A percentile compares a stretch with the other conserved stretches of the same genome.
Conservation (phyloP, 495 filamentous ascomycete species). For the Hyaloscypha bicolor region DNA sequence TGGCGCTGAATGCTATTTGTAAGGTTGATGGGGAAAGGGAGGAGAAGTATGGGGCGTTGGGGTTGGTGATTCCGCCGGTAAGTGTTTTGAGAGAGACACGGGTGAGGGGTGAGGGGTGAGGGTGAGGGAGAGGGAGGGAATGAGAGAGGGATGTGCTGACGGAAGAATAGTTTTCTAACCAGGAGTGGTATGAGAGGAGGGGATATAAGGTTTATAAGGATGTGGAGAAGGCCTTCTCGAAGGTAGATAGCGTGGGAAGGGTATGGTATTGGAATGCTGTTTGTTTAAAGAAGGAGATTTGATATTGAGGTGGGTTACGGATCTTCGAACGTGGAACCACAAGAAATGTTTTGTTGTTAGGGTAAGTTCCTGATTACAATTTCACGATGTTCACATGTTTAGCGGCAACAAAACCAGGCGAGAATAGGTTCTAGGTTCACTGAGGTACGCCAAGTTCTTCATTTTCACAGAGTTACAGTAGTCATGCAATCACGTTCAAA, state of each 20-base stretch:
- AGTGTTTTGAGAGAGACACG: conserved; percentile 11
- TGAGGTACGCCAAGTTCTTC: too few species aligned
- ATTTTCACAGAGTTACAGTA: background rate
- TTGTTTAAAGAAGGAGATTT: conserved; percentile 24
- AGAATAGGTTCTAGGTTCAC: background rate
- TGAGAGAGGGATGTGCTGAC: background rate
- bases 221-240: conserved; percentile 1
- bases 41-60: conserved; percentile 22
- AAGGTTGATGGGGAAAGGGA: conserved; percentile 30
- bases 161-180: conserved; percentile 33
- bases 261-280: conserved; percentile 16
- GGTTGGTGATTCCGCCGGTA: conserved; percentile 30
- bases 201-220: conserved; percentile 50
- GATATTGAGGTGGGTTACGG: background rate
- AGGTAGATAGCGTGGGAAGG: conserved; percentile 12
- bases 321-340: background rate
- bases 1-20: conserved; percentile 38
- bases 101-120: too few species aligned
- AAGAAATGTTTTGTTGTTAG: too few species aligned
- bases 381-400: background rate
- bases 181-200: conserved; percentile 62
- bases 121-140: background rate
- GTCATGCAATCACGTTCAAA: conserved; percentile 4
- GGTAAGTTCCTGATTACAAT: background rate
- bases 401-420: background rate